Evolutionary conservation across 192 early-diverging fungal genomes (phyloP).

Genomic region (Backusella tarrabulga): DNA sequence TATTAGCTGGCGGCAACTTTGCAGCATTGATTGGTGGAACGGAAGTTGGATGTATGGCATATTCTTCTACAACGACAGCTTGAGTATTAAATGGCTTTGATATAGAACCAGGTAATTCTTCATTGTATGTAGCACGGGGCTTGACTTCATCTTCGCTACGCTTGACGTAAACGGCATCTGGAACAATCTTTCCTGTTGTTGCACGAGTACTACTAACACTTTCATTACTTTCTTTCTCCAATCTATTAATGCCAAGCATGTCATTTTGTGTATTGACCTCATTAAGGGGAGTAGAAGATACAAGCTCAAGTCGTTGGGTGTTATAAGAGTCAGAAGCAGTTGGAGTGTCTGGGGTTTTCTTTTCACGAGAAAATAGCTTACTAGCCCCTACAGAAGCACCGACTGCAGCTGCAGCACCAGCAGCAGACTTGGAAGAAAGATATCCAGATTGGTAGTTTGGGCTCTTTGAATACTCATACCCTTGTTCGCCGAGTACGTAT

Average conservation of each 20-base stretch:
- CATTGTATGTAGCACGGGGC: neutral
- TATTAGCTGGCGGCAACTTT: neutral
- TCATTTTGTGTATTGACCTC: neutral
- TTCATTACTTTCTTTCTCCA: neutral
- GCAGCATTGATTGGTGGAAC: neutral
- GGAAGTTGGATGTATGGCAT: neutral
- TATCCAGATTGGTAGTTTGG: neutral
- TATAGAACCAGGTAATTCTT: neutral
- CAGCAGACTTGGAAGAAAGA: neutral
- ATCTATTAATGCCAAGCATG: neutral
- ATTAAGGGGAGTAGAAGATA: neutral
- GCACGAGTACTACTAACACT: constrained; percentile 13
- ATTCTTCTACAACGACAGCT: neutral
- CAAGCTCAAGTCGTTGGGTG: neutral
- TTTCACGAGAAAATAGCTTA: neutral
- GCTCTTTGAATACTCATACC: neutral
- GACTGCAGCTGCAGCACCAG: neutral
- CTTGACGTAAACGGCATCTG: neutral
- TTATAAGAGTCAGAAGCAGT: neutral
- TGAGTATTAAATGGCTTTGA: neutral
- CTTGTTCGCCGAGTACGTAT: neutral
- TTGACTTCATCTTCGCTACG: neutral
- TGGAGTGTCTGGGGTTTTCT: neutral
- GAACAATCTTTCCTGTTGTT: constrained; percentile 2
- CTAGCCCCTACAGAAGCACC: neutral